A percentile compares a stretch with the other conserved stretches of the same genome.
phyloP scores from a whole-genome alignment of 2,329 filamentous ascomycete species.

The Calonectria crousiana region DNA sequence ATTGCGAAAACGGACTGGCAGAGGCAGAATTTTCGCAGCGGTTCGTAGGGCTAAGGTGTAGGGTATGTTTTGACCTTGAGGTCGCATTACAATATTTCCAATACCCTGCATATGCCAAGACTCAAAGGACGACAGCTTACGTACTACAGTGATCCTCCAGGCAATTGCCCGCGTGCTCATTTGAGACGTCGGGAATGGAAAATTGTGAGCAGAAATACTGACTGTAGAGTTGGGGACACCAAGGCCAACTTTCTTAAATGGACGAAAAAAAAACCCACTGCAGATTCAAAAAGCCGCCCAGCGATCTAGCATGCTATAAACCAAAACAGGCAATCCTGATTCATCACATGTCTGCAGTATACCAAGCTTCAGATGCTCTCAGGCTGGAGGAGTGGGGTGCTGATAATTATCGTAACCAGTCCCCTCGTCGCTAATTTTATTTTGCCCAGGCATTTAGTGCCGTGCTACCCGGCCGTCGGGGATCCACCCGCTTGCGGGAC shows the following conservation, averaged over 20 bases:
- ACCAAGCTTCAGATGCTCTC: background rate
- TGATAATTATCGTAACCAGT: constrained; percentile 11
- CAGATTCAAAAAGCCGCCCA: background rate
- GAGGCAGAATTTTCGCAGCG: background rate
- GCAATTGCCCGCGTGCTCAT: constrained; percentile 14
- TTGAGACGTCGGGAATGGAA: background rate
- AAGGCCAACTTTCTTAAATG: too few species aligned
- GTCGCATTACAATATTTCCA: background rate
- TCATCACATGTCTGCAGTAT: background rate
- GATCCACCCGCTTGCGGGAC: constrained; percentile 23
- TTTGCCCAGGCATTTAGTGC: constrained; percentile 1
- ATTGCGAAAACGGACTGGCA: background rate
- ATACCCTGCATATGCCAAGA: constrained; percentile 4
- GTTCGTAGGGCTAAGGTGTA: background rate
- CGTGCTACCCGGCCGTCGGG: constrained; percentile 20
- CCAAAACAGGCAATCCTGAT: background rate
- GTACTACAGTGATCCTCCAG: background rate
- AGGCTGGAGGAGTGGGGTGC: background rate
- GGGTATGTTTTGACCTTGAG: background rate
- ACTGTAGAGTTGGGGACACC: too few species aligned
- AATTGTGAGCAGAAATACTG: background rate
- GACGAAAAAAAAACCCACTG: too few species aligned
- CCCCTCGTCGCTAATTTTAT: constrained; percentile 10
- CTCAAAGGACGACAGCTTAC: background rate
- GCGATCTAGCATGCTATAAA: background rate